Conservation (phyloP, 129 eudicot species). For the Gnaphalium uliginosum region DNA sequence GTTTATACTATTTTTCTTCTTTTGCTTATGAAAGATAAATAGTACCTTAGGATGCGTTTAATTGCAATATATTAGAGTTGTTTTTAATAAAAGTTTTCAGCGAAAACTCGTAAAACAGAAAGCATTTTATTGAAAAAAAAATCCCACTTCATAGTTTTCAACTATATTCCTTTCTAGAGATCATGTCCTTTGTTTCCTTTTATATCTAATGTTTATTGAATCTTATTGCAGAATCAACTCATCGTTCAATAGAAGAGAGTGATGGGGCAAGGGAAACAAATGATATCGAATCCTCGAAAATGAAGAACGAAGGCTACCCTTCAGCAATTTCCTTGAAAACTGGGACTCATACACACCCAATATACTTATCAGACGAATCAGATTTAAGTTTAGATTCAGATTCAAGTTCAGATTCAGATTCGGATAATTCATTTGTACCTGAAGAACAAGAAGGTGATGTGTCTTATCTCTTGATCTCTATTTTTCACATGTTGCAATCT, state of each 20-base stretch:
- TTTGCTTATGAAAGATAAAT: not conserved
- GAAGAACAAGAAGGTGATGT: slow-evolving; percentile 14
- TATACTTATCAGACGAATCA: not conserved
- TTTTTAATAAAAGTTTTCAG: not conserved
- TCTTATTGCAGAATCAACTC: not conserved
- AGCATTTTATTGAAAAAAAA: not conserved
- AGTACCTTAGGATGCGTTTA: not conserved
- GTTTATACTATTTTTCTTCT: not conserved
- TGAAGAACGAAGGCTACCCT: too few species aligned
- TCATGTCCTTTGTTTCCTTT: not conserved
- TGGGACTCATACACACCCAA: too few species aligned
- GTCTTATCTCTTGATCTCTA: not conserved
- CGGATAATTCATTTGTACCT: not conserved
- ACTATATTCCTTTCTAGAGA: not conserved
- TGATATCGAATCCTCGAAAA: too few species aligned
- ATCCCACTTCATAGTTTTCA: not conserved
- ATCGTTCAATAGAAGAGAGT: not conserved
- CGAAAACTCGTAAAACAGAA: not conserved
- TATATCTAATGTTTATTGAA: not conserved
- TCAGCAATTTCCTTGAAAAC: too few species aligned
- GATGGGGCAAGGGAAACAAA: too few species aligned
- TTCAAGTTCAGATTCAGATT: slow-evolving; percentile 14
- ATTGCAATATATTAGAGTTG: not conserved
- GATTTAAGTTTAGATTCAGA: not conserved
- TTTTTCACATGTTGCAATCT: not conserved